These are phyloP conservation scores for Malus orientalis DNA, from an alignment of 306 rosid genomes.

Conservation along the genomic window DNA sequence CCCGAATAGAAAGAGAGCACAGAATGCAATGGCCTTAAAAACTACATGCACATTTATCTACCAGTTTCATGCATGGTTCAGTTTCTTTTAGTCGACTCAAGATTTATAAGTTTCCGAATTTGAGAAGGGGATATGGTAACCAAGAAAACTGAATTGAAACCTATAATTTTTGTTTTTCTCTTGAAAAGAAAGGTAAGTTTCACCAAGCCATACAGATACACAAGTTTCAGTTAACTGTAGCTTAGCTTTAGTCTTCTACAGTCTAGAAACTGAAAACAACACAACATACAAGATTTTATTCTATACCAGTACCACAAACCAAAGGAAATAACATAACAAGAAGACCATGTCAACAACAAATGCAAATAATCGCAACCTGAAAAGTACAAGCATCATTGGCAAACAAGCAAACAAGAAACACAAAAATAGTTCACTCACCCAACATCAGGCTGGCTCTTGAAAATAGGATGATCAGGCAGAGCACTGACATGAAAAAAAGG, in stretches of 20 bases:
- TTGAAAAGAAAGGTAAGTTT: not conserved
- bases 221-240: not conserved
- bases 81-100: not conserved
- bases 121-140: not conserved
- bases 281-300: not conserved
- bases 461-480: constrained; percentile 68
- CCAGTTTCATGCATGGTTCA: not conserved
- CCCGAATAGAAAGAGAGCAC: not conserved
- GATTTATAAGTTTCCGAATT: not conserved
- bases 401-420: not conserved
- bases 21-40: not conserved
- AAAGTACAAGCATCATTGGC: not conserved
- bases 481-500: constrained; percentile 91
- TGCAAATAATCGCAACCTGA: not conserved
- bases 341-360: not conserved
- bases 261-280: not conserved
- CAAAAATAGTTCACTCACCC: constrained; percentile 56
- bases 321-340: constrained; percentile 4
- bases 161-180: not conserved
- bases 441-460: constrained; percentile 85
- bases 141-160: not conserved
- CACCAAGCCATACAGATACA: not conserved
- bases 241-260: not conserved
- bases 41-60: not conserved
- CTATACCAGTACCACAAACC: not conserved